Conservation (phyloP, 768 basidiomycete species). For the Chiua virens region DNA sequence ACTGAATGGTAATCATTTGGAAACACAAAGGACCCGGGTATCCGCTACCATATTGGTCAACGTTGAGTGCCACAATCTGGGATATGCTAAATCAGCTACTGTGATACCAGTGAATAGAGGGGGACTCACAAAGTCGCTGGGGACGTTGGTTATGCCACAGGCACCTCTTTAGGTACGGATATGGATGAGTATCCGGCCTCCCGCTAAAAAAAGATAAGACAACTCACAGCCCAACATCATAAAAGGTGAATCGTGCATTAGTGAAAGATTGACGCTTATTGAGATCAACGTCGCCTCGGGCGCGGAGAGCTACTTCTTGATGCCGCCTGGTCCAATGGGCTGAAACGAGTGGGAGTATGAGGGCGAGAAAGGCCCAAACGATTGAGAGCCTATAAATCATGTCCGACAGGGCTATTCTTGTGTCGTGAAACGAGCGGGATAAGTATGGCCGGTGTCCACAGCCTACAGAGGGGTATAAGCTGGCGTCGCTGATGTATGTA, state of each 20-base stretch:
- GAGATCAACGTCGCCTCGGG: constrained; percentile 40
- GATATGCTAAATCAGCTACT: constrained; percentile 1
- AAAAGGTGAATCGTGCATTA: constrained; percentile 51
- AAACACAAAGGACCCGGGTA: constrained; percentile 70
- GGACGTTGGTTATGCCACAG: constrained; percentile 44
- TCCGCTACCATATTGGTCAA: constrained; percentile 52
- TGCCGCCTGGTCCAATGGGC: constrained; percentile 41
- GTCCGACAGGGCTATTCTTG: neutral
- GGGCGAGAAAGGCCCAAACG: constrained; percentile 36
- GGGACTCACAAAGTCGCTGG: constrained; percentile 47
- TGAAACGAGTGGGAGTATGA: constrained; percentile 34
- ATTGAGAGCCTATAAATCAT: constrained; percentile 24
- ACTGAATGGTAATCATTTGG: constrained; percentile 58
- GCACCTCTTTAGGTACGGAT: constrained; percentile 46
- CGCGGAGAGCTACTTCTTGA: constrained; percentile 50
- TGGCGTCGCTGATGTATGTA: neutral
- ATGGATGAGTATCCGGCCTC: constrained; percentile 4
- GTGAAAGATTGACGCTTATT: constrained; percentile 37
- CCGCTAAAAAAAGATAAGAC: neutral
- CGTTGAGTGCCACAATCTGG: constrained; percentile 57
- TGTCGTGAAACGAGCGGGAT: constrained; percentile 21
- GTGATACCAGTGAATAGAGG: neutral
- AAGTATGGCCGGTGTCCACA: constrained; percentile 12
- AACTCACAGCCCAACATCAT: constrained; percentile 52
- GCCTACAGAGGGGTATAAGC: constrained; percentile 5